Conservation (phyloP, 2,329 filamentous ascomycete species). For the Phaeosphaeriaceae sp. region DNA sequence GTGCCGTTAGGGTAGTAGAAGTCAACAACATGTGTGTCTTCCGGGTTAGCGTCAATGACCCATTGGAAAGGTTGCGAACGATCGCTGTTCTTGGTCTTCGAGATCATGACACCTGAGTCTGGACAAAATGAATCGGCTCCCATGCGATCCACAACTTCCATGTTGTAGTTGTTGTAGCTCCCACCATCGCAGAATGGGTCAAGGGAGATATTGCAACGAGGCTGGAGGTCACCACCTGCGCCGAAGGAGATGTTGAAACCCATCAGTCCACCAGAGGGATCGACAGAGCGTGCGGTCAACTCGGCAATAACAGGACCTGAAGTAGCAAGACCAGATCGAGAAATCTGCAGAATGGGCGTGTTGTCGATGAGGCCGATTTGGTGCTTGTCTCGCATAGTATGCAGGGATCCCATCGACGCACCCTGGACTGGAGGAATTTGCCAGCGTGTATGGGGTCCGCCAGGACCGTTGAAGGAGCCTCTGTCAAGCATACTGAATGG, state of each 20-base stretch:
- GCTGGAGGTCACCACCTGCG: constrained; percentile 52
- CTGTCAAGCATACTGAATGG: constrained; percentile 63
- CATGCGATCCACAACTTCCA: constrained; percentile 64
- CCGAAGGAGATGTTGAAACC: constrained; percentile 59
- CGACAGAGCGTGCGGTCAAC: constrained; percentile 59
- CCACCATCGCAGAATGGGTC: constrained; percentile 62
- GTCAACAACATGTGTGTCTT: constrained; percentile 61
- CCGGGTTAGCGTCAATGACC: constrained; percentile 63
- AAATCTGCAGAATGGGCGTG: constrained; percentile 56
- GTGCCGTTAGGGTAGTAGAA: constrained; percentile 61
- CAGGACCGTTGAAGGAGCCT: constrained; percentile 62
- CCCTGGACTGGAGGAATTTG: constrained; percentile 61
- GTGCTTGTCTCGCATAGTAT: constrained; percentile 63
- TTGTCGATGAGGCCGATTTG: constrained; percentile 59
- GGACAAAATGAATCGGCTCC: constrained; percentile 62
- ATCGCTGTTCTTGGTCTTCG: constrained; percentile 60
- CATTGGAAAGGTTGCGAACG: constrained; percentile 59
- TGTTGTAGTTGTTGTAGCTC: constrained; percentile 60
- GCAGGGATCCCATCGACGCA: constrained; percentile 59
- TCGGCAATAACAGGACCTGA: constrained; percentile 57
- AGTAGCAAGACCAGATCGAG: constrained; percentile 51
- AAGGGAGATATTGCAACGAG: constrained; percentile 51
- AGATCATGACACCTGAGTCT: constrained; percentile 62
- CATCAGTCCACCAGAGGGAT: constrained; percentile 52
- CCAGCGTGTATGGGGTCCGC: constrained; percentile 62